Base-by-base conservation (phyloP, 148 eudicot species). In the Drosera capensis region DNA sequence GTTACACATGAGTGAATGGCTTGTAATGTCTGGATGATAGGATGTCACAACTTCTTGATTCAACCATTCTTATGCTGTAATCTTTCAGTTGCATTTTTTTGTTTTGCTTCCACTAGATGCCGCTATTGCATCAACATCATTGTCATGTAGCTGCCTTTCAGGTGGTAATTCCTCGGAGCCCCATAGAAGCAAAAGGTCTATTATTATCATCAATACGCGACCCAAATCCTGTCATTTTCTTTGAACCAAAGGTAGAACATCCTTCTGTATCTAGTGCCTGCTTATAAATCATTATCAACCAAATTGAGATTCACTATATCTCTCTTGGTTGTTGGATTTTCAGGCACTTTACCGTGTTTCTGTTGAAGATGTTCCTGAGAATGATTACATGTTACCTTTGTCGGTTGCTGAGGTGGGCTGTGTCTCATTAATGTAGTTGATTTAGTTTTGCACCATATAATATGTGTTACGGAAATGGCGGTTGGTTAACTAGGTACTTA, bases 111-210 rank as follows among this genome's bases (percentile, higher is more conserved):
- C n/a, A n/a, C 31, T 3, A 9, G 31, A 9, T 28, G 9, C 9
- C 4, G 9, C 31, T 28, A 9, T 3, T 28, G 31, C 31, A 28
- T 3, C 6, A 34, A 11, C 31, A 41, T 41, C 20, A n/a, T 4
- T 17, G 9, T 41, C 45, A 41, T 17, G 23, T 6, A 5, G 3
- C 25, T 7, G 25, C 29, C 29, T 23, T 52, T 47, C 38, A 85
- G 99, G 99, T 90, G 22, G 95, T 90, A 26, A 71, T 90, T 24
- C 99, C 99, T 23, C 80, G 99, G 56, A 72, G 99, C 50, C 99
- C 99, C 31, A 62, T 44, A 22, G 80, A 90, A 76, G 99, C 99
- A 20, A 90, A 90, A 70, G 99, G 99, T 36, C 60, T 90, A 66
- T 58, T 90, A 35, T 55, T 90, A 34, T 74, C 99, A 23, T 64